Percentiles rank a stretch among this genome's conserved stretches.
phyloP scores from a whole-genome alignment of 2,329 filamentous ascomycete genomes.

The Talaromyces sp. region DNA sequence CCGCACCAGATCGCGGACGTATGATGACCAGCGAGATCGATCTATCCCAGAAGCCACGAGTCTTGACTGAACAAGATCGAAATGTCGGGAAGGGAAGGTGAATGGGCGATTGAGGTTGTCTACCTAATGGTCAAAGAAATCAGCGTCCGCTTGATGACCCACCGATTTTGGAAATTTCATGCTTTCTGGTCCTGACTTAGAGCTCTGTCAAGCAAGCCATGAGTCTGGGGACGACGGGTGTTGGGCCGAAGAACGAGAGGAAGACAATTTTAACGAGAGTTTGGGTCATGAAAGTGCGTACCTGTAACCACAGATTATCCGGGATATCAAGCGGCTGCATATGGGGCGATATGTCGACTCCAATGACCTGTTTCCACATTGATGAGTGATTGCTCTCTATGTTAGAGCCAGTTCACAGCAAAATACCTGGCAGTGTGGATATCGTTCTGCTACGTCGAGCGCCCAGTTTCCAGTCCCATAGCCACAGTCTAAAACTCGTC shows the following conservation, averaged over 20 bases:
- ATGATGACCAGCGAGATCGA: slow-evolving; percentile 66
- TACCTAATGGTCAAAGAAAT: slow-evolving; percentile 40
- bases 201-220: neutral
- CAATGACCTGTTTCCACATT: slow-evolving; percentile 55
- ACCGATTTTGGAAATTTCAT: neutral
- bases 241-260: neutral
- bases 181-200: neutral
- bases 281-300: slow-evolving; percentile 23
- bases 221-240: neutral
- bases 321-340: slow-evolving; percentile 64
- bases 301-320: slow-evolving; percentile 65
- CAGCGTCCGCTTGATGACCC: neutral
- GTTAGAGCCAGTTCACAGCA: slow-evolving; percentile 9
- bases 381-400: slow-evolving; percentile 10
- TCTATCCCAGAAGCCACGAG: slow-evolving; percentile 62
- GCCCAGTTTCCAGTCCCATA: slow-evolving; percentile 71
- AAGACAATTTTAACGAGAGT: neutral
- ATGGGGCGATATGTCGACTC: slow-evolving; percentile 68
- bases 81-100: slow-evolving; percentile 66
- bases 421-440: slow-evolving; percentile 63
- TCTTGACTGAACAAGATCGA: slow-evolving; percentile 79
- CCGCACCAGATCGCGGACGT: slow-evolving; percentile 69
- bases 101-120: slow-evolving; percentile 69
- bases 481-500: slow-evolving; percentile 67
- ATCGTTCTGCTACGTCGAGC: slow-evolving; percentile 60